Evolutionary conservation across 2,329 filamentous ascomycete genomes (phyloP), one percentile per base, ranked within the genome.

Genomic region (Ophiosphaerella herpotricha): DNA sequence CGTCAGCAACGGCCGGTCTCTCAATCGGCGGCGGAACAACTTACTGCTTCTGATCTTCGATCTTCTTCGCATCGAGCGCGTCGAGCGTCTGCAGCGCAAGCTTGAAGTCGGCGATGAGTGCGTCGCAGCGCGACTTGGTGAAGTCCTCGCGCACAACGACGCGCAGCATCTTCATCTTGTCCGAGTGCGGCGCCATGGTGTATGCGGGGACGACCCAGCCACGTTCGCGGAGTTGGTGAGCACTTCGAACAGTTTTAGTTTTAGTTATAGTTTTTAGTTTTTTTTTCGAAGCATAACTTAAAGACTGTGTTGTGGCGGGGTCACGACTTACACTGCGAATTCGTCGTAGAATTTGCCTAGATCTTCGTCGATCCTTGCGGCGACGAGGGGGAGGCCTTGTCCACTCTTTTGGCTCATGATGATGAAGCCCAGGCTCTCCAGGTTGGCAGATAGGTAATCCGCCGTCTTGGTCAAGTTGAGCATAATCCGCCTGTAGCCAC

Each of bases 191-290:
- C 0, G 93, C 93, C 93, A 97, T 97, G 34, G 92, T 97, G 77
- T 97, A 97, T 0, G 93, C 93, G 0, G 93, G 93, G 0, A 97
- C 90, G 26, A 97, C 88, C 93, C 93, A 97, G 37, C 90, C 90
- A 31, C 91, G 85, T 57, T 90, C 86, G 43, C 93, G 88, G 23
- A 97, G 83, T 73, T 91, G 88, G 70, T 96, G 91, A 1, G 93
- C 92, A 35, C 68, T 72, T 32, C n/a, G 8, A 4, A 21, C 18
- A 21, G 18, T 21, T 21, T 21, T 21, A 21, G 4, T 21, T 21
- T 18, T 18, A n/a, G n/a, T n/a, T n/a, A n/a, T n/a, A n/a, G 2
- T 18, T 18, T 18, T 18, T 18, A 18, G 18, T 18, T 18, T 18
- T 18, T 21, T 21, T 21, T 21, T 4, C 18, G 18, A 21, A 4